phyloP scores from a whole-genome alignment of 805 yeast species.

The Vanderwaltozyma tropicalis region DNA sequence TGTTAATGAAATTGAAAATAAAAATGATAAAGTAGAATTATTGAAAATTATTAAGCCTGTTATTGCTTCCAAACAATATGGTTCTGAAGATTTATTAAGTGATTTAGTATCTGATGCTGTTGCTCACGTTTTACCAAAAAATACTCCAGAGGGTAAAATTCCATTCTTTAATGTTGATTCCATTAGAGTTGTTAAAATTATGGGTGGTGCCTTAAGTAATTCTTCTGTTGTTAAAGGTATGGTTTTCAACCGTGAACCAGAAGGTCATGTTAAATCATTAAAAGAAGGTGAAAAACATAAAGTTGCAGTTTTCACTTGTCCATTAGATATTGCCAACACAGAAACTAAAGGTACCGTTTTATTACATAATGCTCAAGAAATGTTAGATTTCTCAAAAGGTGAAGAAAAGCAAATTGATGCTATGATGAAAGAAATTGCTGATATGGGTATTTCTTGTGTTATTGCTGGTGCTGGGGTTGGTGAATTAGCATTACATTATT shows the following conservation, averaged over 20 bases:
- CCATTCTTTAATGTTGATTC: slow-evolving; percentile 76
- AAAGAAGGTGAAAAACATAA: slow-evolving; percentile 45
- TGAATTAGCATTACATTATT: slow-evolving; percentile 83
- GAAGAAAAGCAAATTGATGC: slow-evolving; percentile 90
- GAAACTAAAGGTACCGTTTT: slow-evolving; percentile 97
- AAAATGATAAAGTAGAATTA: slow-evolving; percentile 45
- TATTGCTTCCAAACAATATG: slow-evolving; percentile 87
- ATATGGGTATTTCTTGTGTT: slow-evolving; percentile 77
- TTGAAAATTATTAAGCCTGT: slow-evolving; percentile 74
- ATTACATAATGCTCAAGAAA: slow-evolving; percentile 90
- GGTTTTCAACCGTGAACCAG: slow-evolving; percentile 98
- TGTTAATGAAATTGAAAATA: slow-evolving; percentile 41
- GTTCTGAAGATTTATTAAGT: slow-evolving; percentile 69
- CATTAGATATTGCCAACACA: slow-evolving; percentile 90
- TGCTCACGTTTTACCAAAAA: slow-evolving; percentile 53
- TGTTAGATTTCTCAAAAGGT: slow-evolving; percentile 92
- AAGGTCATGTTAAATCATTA: slow-evolving; percentile 69
- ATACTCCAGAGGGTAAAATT: slow-evolving; percentile 8
- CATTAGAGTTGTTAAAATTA: slow-evolving; percentile 88
- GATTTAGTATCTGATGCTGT: slow-evolving; percentile 79
- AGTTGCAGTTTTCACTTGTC: slow-evolving; percentile 89
- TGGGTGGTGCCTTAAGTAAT: slow-evolving; percentile 73
- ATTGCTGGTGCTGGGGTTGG: slow-evolving; percentile 94
- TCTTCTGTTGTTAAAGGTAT: slow-evolving; percentile 87
- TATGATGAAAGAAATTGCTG: slow-evolving; percentile 70